phyloP scores from a whole-genome alignment of 176 grass and related monocot genomes.

The Zea mays region DNA sequence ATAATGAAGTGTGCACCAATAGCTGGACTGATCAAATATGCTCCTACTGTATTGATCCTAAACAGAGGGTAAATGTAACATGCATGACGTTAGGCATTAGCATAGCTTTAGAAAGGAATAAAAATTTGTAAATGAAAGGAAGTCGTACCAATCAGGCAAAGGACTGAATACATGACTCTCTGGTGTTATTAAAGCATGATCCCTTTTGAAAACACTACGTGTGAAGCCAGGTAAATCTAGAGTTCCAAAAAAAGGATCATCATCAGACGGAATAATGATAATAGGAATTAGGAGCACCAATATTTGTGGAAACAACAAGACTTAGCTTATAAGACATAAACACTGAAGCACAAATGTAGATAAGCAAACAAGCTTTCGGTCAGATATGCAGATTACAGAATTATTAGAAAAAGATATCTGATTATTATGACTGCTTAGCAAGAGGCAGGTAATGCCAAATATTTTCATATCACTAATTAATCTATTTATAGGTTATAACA shows the following conservation, averaged over 20 bases:
- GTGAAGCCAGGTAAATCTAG: conserved; percentile 98
- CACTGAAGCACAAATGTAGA: background rate
- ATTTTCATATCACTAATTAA: background rate
- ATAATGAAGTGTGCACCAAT: conserved; percentile 86
- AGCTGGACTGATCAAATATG: conserved; percentile 84
- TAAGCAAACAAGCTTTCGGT: background rate
- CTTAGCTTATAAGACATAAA: conserved; percentile 17
- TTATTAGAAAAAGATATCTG: background rate
- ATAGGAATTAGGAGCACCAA: background rate
- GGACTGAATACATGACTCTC: conserved; percentile 97
- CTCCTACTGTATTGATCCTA: conserved; percentile 78
- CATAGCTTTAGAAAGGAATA: conserved; percentile 25
- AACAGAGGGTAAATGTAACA: conserved; percentile 30
- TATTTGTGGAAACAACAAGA: conserved; percentile 9
- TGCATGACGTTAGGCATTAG: conserved; percentile 18
- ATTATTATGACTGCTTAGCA: conserved; percentile 11
- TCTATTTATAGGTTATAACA: background rate
- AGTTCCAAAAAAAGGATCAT: conserved; percentile 33
- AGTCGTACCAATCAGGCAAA: conserved; percentile 74
- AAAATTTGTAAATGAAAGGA: background rate
- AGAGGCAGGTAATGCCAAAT: background rate
- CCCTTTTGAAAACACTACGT: conserved; percentile 77
- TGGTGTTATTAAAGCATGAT: conserved; percentile 88
- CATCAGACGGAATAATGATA: conserved; percentile 25
- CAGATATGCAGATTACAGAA: background rate